phyloP scores from a whole-genome alignment of 2,329 filamentous ascomycete genomes.

The Arthrobotrys megalospora region DNA sequence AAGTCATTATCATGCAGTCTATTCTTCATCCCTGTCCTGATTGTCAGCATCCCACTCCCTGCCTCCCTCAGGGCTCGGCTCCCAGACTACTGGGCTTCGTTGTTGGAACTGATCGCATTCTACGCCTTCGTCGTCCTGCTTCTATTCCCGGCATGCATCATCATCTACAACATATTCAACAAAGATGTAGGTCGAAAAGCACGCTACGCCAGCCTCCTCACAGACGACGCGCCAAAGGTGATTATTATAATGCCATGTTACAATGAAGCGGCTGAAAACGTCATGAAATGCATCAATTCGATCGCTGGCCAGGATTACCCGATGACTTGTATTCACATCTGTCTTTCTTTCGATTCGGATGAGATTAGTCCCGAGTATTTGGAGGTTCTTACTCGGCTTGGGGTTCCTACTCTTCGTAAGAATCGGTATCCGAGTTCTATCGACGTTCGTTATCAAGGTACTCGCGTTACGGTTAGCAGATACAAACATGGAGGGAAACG shows the following conservation, averaged over 20 bases:
- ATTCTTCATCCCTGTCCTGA: conserved; percentile 93
- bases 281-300: conserved; percentile 89
- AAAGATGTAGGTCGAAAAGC: conserved; percentile 84
- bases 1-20: no score
- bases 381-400: conserved; percentile 86
- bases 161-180: conserved; percentile 89
- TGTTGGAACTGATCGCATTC: conserved; percentile 95
- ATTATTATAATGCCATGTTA: conserved; percentile 98
- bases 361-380: conserved; percentile 90
- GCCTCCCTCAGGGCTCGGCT: conserved; percentile 79
- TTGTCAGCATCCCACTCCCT: conserved; percentile 90
- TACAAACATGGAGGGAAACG: conserved; percentile 95
- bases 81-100: conserved; percentile 77
- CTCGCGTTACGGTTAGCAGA: conserved; percentile 88
- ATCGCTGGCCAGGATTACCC: conserved; percentile 96
- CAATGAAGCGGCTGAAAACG: conserved; percentile 86
- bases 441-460: conserved; percentile 85
- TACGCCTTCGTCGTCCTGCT: conserved; percentile 90
- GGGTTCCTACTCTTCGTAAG: conserved; percentile 82
- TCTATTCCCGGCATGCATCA: conserved; percentile 88
- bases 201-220: conserved; percentile 88
- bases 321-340: conserved; percentile 90
- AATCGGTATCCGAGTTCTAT: conserved; percentile 86
- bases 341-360: conserved; percentile 94
- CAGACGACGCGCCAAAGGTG: conserved; percentile 91